phyloP scores from a whole-genome alignment of 1,139 yeast species.

The Saccharomyces hybrid region DNA sequence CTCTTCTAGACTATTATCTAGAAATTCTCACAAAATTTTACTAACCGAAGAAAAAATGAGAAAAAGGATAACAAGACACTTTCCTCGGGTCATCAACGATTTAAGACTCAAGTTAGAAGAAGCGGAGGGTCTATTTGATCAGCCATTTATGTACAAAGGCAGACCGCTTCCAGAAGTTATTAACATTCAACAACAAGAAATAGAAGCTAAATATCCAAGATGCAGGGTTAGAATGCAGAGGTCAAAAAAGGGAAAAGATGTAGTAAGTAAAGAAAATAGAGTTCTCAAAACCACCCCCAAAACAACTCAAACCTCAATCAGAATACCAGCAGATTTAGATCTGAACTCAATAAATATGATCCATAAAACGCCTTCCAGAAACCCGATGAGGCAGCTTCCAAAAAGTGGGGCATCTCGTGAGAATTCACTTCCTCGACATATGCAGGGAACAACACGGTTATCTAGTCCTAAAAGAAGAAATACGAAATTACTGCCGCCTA shows the following conservation, averaged over 20 bases:
- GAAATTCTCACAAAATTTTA: conserved; percentile 72
- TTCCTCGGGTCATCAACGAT: conserved; percentile 55
- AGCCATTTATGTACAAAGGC: conserved; percentile 41
- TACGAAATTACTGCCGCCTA: conserved; percentile 12
- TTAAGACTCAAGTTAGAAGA: conserved; percentile 42
- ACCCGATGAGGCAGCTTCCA: neutral
- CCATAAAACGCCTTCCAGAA: conserved; percentile 2
- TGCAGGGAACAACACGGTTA: conserved; percentile 10
- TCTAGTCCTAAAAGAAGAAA: conserved; percentile 13
- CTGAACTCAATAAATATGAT: neutral
- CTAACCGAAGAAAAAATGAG: conserved; percentile 74
- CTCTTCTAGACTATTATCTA: conserved; percentile 66
- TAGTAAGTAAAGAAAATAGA: conserved; percentile 2
- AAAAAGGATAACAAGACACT: conserved; percentile 52
- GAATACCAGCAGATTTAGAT: neutral
- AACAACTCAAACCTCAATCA: neutral
- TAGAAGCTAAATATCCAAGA: conserved; percentile 28
- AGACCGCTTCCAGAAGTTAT: conserved; percentile 42
- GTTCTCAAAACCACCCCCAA: neutral
- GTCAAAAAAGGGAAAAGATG: conserved; percentile 1
- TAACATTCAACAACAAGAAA: conserved; percentile 38
- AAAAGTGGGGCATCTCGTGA: neutral
- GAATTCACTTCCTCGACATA: conserved; percentile 4
- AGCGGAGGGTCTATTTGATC: conserved; percentile 39
- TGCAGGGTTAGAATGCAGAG: conserved; percentile 20